Evolutionary conservation across 495 filamentous ascomycete genomes (phyloP).

Genomic region (Aspergillus nidulans): DNA sequence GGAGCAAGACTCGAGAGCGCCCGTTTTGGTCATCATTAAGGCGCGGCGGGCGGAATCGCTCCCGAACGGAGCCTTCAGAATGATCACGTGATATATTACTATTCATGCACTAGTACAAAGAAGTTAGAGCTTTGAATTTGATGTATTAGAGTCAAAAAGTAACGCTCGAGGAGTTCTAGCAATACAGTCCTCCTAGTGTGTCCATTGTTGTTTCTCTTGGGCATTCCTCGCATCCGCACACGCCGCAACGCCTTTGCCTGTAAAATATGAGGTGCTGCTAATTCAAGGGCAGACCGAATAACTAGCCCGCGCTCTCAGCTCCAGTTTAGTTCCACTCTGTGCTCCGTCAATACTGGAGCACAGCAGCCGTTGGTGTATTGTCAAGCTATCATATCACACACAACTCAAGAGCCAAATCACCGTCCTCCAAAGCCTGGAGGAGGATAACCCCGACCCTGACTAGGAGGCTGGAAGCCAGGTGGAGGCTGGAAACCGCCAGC

Average conservation of each 20-base stretch:
- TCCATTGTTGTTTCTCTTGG: constrained; percentile 23
- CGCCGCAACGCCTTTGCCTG: constrained; percentile 48
- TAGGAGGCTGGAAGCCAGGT: constrained; percentile 61
- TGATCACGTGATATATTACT: constrained; percentile 34
- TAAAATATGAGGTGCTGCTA: constrained; percentile 30
- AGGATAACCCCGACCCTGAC: constrained; percentile 65
- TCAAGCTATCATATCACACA: constrained; percentile 20
- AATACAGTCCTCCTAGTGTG: constrained; percentile 29
- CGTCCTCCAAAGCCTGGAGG: constrained; percentile 73
- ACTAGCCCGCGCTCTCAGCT: background rate
- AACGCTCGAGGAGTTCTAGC: constrained; percentile 23
- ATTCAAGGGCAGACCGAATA: constrained; percentile 1
- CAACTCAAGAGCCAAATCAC: constrained; percentile 44
- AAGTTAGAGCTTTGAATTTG: background rate
- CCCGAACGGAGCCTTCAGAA: constrained; percentile 25
- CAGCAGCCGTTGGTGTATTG: constrained; percentile 9
- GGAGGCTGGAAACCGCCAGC: constrained; percentile 65
- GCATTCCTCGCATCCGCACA: constrained; percentile 40
- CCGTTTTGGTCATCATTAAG: constrained; percentile 14
- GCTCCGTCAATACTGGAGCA: constrained; percentile 2
- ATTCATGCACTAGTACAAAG: background rate
- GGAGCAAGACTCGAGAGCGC: constrained; percentile 7
- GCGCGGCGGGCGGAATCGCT: constrained; percentile 22
- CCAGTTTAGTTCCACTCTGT: background rate
- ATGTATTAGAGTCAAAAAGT: constrained; percentile 12